These are phyloP conservation scores for Groenewaldozyma sp. DNA, from an alignment of 1,139 yeast species.

Conservation along the genomic window DNA sequence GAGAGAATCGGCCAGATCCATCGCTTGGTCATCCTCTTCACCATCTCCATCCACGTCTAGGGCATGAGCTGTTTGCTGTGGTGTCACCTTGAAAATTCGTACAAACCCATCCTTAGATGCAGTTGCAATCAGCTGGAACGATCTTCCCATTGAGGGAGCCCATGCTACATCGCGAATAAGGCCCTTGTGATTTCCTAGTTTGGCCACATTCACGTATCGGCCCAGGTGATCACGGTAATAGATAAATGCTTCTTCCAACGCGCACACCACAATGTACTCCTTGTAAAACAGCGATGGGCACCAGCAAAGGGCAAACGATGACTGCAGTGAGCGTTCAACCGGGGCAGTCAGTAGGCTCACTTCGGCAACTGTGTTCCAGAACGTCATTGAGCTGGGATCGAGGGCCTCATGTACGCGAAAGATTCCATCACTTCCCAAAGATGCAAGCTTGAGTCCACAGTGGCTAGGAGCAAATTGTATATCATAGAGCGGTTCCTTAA, in stretches of 20 bases:
- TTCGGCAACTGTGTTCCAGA: constrained; percentile 75
- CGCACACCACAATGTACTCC: constrained; percentile 78
- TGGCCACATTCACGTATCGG: constrained; percentile 35
- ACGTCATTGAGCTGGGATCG: constrained; percentile 76
- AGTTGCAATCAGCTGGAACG: constrained; percentile 81
- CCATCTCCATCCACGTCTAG: background rate
- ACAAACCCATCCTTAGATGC: constrained; percentile 94
- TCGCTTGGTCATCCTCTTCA: background rate
- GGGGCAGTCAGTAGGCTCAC: constrained; percentile 46
- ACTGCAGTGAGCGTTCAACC: constrained; percentile 76
- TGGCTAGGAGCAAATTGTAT: constrained; percentile 85
- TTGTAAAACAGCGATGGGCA: constrained; percentile 79
- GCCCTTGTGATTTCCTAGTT: constrained; percentile 67
- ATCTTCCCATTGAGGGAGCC: constrained; percentile 96
- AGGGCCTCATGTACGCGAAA: constrained; percentile 79
- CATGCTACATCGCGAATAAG: constrained; percentile 83
- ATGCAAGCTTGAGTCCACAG: constrained; percentile 71
- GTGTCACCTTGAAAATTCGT: constrained; percentile 65
- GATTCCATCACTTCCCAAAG: constrained; percentile 86
- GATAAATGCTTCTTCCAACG: constrained; percentile 77
- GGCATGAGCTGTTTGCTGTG: constrained; percentile 21
- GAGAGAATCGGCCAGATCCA: background rate
- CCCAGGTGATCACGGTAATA: constrained; percentile 46
- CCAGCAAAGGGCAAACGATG: constrained; percentile 86
- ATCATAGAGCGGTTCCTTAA: constrained; percentile 83